Evolutionary conservation across 2,329 filamentous ascomycete genomes (phyloP).

Genomic region (Coniochaeta sp.): DNA sequence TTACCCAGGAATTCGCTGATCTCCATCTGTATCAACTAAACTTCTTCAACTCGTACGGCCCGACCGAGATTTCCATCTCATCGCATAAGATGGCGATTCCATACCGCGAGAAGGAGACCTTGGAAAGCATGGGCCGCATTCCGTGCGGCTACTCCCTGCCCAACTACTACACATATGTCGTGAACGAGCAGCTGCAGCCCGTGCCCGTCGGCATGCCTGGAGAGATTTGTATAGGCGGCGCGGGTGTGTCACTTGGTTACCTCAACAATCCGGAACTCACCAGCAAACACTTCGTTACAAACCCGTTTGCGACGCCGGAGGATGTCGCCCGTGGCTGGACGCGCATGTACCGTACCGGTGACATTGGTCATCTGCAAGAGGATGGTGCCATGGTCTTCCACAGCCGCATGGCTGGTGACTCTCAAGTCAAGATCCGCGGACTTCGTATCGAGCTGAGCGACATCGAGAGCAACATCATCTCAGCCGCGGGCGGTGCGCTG

Average conservation of each 20-base stretch:
- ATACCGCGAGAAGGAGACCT: neutral
- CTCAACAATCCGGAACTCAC: conserved; percentile 15
- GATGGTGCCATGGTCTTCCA: conserved; percentile 24
- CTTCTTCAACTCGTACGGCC: conserved; percentile 19
- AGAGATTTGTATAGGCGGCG: no score
- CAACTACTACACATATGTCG: no score
- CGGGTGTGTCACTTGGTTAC: conserved; percentile 17
- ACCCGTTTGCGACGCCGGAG: conserved; percentile 11
- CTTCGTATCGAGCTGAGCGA: conserved; percentile 35
- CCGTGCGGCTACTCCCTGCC: no score
- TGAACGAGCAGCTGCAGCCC: no score
- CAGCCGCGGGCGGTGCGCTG: neutral
- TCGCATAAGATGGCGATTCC: conserved; percentile 3
- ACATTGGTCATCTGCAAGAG: conserved; percentile 20
- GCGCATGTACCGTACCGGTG: conserved; percentile 26
- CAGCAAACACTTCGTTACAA: conserved; percentile 13
- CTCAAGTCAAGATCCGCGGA: conserved; percentile 31
- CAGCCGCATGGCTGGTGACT: conserved; percentile 26
- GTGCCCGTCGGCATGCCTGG: no score
- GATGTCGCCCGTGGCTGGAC: conserved; percentile 12
- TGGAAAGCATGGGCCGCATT: neutral
- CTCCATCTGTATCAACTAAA: conserved; percentile 3
- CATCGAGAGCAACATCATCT: conserved; percentile 15
- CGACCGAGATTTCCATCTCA: conserved; percentile 15
- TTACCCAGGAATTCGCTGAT: conserved; percentile 6